Evolutionary conservation across 805 yeast genomes (phyloP), one percentile per base, ranked within the genome.

Genomic region (Teunomyces barrocoloradensis): DNA sequence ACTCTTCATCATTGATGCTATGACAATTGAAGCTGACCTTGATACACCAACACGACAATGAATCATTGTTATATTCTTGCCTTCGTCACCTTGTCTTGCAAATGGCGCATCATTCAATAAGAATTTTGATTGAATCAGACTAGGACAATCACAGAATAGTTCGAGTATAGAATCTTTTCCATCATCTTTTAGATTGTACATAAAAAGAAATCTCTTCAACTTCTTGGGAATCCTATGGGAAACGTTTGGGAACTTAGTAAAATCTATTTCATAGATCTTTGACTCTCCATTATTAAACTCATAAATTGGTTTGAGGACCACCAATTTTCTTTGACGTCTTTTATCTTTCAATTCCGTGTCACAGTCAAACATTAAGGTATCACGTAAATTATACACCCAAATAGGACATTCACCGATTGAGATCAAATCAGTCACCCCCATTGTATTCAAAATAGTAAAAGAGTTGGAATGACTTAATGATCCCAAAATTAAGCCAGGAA

Each of bases 1-100:
- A 36, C 63, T 58, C 41, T 65, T 60, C 75, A 71, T 71, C 30
- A 69, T 59, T 44, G 65, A 63, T 1, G 75, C 75, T 39, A 71
- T 62, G 4, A 69, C 65, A 38, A 71, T 62, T 10, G 74, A 61
- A 4, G 75, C 77, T n/a, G 73, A 69, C 30, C 77, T 55, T 4
- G 74, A 68, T 13, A 71, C 77, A 0, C 77, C 77, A 37, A 71
- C 71, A 23, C 66, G 61, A 52, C 77, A 71, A 51, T 71, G 75
- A 13, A 68, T 61, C 46, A 71, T 51, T 1, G 68, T 58, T 35
- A 53, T 52, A 6, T 9, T 38, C 37, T 17, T 17, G 42, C 17
- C 7, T 44, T 43, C 7, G 46, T 43, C 9, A 11, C 11, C 15
- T 30, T 27, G 42, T 23, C n/a, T n/a, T 38, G 42, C 35, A 21